Evolutionary conservation across 768 basidiomycete genomes (phyloP), one percentile per base, ranked within the genome.

Genomic region (Scleroderma citrinum): DNA sequence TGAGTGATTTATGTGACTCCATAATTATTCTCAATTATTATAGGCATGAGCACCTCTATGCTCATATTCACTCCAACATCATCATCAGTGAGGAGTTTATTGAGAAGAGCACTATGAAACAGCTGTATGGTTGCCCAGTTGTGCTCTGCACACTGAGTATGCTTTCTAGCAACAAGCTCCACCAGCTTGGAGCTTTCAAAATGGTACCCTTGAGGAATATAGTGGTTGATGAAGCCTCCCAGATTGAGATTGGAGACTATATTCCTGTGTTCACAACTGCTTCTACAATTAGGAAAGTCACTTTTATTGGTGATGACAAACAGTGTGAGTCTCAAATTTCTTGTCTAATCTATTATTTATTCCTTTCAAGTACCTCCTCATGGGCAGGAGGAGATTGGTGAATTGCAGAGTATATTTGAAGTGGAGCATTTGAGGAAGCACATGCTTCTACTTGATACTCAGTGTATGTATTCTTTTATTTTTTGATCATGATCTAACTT

Each of bases 21-120:
- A 41, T 14, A 46, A 20, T 41, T 49, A 38, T 1, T 13, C 34
- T 58, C 42, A 26, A 43, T 7, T 43, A n/a, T 46, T 32, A 35
- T 46, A 91, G 89, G 89, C 87, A 92, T 74, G 87, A 88, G 50
- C 85, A 91, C 60, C 66, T 89, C 0, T 92, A 92, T 61, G 48
- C 56, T 2, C 58, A 71, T 11, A 66, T 87, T 31, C 49, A 57
- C 6, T 20, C 56, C 8, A 74, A 85, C 46, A 65, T 82, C 4
- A 82, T 92, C 32, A 61, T 70, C 3, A 80, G 82, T 36, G 63
- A 56, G 50, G 62, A 71, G 13, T 67, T 72, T 20, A 24, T 34
- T 1, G 32, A 35, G 1, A 69, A 48, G 39, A 6, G 46, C 52
- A 46, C 53, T 7, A 49, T 78, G 7, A 55, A 59, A 52, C 51